Conservation (phyloP, 176 grass and related monocot species). For the Elymus sibiricus region DNA sequence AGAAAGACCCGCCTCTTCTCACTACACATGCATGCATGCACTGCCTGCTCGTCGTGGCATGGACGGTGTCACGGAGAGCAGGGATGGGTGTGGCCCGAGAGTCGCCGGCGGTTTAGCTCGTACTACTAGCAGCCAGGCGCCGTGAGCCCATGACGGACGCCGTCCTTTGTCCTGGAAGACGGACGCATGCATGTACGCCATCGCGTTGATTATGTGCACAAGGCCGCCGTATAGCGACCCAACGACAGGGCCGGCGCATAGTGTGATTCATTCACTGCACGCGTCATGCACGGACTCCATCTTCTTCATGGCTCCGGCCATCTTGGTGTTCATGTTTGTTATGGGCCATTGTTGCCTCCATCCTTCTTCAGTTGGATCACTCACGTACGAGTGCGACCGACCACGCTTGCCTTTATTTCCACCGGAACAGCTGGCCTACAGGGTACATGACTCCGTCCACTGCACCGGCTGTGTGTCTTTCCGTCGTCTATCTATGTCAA, state of each 20-base stretch:
- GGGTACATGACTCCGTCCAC: neutral
- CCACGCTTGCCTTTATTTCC: neutral
- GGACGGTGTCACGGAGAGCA: no score
- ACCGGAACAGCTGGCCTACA: neutral
- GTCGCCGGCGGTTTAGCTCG: neutral
- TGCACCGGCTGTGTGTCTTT: neutral
- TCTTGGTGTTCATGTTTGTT: neutral
- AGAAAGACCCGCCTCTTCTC: no score
- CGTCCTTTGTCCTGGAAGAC: neutral
- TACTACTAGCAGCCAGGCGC: neutral
- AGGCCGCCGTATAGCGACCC: neutral
- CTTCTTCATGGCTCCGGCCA: constrained; percentile 2
- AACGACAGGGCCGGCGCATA: neutral
- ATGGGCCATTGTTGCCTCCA: neutral
- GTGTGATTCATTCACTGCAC: neutral
- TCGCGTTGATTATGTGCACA: neutral
- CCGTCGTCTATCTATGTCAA: neutral
- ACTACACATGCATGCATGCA: no score
- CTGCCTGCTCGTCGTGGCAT: neutral
- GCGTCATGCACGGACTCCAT: neutral
- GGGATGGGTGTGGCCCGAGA: neutral
- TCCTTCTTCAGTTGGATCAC: neutral
- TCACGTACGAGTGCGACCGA: neutral
- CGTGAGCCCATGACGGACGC: neutral
- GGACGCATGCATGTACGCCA: neutral